Base-by-base conservation (phyloP, 495 filamentous ascomycete species). In the Penicillium simplicissimum region DNA sequence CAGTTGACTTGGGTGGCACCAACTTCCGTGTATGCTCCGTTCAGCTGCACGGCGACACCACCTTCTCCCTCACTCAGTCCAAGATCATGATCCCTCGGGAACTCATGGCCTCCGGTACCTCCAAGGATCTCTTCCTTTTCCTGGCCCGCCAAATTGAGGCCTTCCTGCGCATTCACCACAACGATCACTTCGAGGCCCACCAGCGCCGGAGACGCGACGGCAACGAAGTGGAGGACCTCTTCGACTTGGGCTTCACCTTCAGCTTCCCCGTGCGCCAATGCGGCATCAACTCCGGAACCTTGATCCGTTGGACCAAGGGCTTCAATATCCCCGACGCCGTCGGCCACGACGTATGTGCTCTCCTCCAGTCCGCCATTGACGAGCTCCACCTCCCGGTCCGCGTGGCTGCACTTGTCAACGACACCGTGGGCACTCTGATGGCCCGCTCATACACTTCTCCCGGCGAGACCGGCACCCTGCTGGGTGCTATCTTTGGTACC, bases 11-110 rank as follows among this genome's bases (percentile, higher is more conserved):
- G 17, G 95, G 95, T 52, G 95, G 95, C 65, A 98, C 95, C 61
- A 98, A 98, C 74, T 97, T 98, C 78, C 90, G 95, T 62, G 96
- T 98, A 66, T 98, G 95, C 78, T 96, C 92, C 7, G 88, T 98
- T 67, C 82, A 92, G 56, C 79, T 98, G 38, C 90, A 96, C 68
- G 95, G 95, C 65, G 90, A 98, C 75, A 90, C 85, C 58, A 98
- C 91, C 36, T 98, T 97, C 82, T 88, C 85, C 69, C 85, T 98
- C 63, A 92, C 89, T 42, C 93, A 92, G 77, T 91, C 86, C 69
- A 98, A 98, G 79, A 90, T 96, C 51, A 83, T 92, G 60, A 96
- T 98, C 55, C 95, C 95, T 4, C 85, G 84, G 49, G 88, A 94
- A 59, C 80, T 97, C 68, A 98, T 98, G 95, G 83, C 89, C 36